Conservation (phyloP, 2,329 filamentous ascomycete species). For the Exophiala aquamarina region DNA sequence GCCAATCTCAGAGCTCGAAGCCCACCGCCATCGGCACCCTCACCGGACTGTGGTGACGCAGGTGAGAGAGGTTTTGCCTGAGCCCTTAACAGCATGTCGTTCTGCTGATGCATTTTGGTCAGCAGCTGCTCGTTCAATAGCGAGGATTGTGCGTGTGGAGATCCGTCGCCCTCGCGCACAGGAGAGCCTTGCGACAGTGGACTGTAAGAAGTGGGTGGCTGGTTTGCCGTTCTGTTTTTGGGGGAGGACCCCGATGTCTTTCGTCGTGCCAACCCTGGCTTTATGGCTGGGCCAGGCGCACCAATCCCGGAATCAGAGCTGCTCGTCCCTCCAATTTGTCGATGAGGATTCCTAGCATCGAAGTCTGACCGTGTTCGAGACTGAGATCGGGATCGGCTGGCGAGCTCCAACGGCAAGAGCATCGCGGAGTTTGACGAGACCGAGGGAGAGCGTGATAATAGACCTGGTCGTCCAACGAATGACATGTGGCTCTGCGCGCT, state of each 20-base stretch:
- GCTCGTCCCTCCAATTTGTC: background rate
- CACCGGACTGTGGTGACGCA: background rate
- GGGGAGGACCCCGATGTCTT: background rate
- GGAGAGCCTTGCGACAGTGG: background rate
- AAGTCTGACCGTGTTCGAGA: conserved; percentile 2
- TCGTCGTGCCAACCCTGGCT: background rate
- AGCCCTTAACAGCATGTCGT: conserved; percentile 5
- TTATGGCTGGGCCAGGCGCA: background rate
- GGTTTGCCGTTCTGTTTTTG: background rate
- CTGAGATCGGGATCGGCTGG: conserved; percentile 4
- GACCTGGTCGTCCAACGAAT: conserved; percentile 7
- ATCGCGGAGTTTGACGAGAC: background rate
- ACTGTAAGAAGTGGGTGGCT: background rate
- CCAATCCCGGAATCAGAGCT: background rate
- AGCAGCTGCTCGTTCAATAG: conserved; percentile 2
- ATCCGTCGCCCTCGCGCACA: background rate
- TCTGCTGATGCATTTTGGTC: conserved; percentile 12
- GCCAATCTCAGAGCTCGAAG: background rate
- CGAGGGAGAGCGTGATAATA: background rate
- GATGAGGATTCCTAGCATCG: background rate
- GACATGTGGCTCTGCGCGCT: conserved; percentile 15
- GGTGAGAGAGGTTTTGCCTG: background rate
- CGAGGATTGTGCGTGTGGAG: background rate
- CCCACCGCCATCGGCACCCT: background rate
- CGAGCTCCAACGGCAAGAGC: background rate